These are phyloP conservation scores for Aureobasidium sp. DNA, from an alignment of 2,329 filamentous ascomycete genomes.

Conservation along the genomic window DNA sequence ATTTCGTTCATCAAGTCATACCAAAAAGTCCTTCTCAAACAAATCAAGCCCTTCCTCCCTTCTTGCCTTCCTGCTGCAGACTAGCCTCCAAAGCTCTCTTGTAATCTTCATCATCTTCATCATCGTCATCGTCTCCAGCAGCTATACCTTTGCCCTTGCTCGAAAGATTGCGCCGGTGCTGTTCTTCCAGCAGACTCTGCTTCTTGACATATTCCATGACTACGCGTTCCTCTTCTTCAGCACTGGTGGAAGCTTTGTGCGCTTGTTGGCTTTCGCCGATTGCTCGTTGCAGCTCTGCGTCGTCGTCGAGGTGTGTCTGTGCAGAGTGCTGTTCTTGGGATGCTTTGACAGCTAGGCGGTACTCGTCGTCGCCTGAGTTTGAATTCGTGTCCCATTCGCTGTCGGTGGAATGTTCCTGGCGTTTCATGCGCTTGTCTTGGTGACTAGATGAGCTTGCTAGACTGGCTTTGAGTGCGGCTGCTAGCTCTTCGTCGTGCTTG, in stretches of 20 bases:
- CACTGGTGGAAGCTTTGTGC: slow-evolving; percentile 26
- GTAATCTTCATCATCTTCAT: slow-evolving; percentile 44
- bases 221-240: slow-evolving; percentile 60
- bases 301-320: slow-evolving; percentile 28
- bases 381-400: neutral
- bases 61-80: slow-evolving; percentile 32
- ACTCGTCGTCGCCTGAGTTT: slow-evolving; percentile 24
- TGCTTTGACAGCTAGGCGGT: slow-evolving; percentile 3
- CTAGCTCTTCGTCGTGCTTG: slow-evolving; percentile 25
- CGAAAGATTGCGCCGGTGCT: slow-evolving; percentile 32
- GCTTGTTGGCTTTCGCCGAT: slow-evolving; percentile 27
- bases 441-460: slow-evolving; percentile 19
- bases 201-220: slow-evolving; percentile 71
- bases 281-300: slow-evolving; percentile 27
- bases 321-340: neutral
- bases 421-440: neutral
- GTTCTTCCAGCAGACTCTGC: slow-evolving; percentile 65
- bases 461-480: slow-evolving; percentile 30
- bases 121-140: slow-evolving; percentile 1
- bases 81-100: slow-evolving; percentile 51
- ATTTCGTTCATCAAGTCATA: neutral
- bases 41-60: slow-evolving; percentile 11
- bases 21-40: neutral
- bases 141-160: slow-evolving; percentile 30
- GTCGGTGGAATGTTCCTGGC: neutral